These are phyloP conservation scores for Aspergillus novoparasiticus DNA, from an alignment of 2,329 filamentous ascomycete species.

Conservation along the genomic window DNA sequence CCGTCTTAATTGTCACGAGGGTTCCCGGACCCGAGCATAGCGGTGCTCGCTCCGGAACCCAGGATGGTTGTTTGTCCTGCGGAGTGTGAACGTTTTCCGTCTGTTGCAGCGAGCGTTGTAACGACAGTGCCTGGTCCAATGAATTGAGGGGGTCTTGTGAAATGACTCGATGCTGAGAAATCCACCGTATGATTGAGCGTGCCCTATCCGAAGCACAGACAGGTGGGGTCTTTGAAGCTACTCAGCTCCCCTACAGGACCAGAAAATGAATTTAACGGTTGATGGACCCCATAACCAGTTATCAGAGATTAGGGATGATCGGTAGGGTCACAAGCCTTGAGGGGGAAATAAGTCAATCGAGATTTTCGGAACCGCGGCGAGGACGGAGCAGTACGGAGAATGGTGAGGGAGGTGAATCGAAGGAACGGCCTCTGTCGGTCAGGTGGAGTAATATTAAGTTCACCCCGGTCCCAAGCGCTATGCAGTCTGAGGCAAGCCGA, in stretches of 20 bases:
- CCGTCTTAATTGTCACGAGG: constrained; percentile 42
- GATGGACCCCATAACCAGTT: constrained; percentile 25
- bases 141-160: constrained; percentile 11
- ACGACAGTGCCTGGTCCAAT: constrained; percentile 4
- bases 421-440: constrained; percentile 20
- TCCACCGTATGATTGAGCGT: constrained; percentile 28
- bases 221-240: constrained; percentile 30
- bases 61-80: constrained; percentile 25
- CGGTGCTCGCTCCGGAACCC: constrained; percentile 45
- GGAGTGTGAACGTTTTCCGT: constrained; percentile 9
- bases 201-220: constrained; percentile 33
- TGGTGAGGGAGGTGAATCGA: constrained; percentile 17
- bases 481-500: constrained; percentile 28
- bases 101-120: constrained; percentile 4
- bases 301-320: constrained; percentile 5
- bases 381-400: constrained; percentile 17
- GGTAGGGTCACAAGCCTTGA: constrained; percentile 11
- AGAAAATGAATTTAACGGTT: constrained; percentile 26
- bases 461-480: constrained; percentile 13
- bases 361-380: constrained; percentile 10
- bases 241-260: constrained; percentile 31
- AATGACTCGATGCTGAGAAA: constrained; percentile 30
- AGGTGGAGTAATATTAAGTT: constrained; percentile 24
- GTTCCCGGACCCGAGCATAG: constrained; percentile 46
- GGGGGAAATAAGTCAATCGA: constrained; percentile 12